Base-by-base conservation (phyloP, 129 eudicot species). In the Escallonia rubra region DNA sequence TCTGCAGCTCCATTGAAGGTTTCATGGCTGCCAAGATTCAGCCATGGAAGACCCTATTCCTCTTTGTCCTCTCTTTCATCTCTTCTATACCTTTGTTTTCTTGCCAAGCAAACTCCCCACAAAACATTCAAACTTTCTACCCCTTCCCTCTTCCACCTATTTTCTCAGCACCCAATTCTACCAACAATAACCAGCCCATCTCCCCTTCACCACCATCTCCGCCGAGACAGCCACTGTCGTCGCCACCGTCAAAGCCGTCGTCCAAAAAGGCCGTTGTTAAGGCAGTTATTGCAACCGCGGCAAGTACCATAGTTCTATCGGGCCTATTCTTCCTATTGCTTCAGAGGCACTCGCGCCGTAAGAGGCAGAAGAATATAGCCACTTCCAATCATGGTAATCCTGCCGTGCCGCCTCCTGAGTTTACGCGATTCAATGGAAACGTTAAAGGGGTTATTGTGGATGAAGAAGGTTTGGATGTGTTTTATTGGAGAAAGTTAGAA, bases 391-490 rank as follows among this genome's bases (percentile, higher is more conserved):
- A 56, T 15, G 64, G 44, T 14, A 69, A 68, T 4, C 59, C 77
- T 4, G 75, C 23, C 34, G 55, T 61, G 71, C 55, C 68, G 57
- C 74, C 57, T 34, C 70, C 67, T 59, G 90, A 81, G 42, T 88
- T 88, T 55, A 57, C 63, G 45, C 52, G 90, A 48, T 65, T 88
- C 59, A 77, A 72, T 54, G 86, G 92, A 12, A 86, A 86, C 52
- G 42, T 82, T 4, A 86, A 80, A 64, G 92, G 95, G 39, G 79
- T 88, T 70, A 89, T 92, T 66, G 91, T 88, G 60, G 98, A 92
- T 70, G 98, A 92, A 73, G 86, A 87, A 67, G 99, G 99, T 7
- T 68, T 89, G 80, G 99, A 93, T 79, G 99, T 93, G 5, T 79
- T 93, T 46, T 93, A 89, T 56, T 93, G 99, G 99, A 84, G 83